These are phyloP conservation scores for Oligophagozyma castellii DNA, from an alignment of 1,139 yeast species.

Conservation along the genomic window DNA sequence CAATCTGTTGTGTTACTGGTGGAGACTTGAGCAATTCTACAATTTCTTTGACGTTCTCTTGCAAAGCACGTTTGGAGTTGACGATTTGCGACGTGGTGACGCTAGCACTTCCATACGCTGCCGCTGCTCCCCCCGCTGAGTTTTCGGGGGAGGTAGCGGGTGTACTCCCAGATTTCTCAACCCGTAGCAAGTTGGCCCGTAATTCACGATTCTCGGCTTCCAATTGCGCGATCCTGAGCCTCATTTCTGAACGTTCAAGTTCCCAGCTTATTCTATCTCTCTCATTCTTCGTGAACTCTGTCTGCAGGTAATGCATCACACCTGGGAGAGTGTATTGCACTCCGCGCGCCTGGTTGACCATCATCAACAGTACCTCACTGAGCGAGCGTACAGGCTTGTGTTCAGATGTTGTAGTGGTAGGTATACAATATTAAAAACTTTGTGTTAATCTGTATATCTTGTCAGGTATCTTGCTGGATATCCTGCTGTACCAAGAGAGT, in stretches of 20 bases:
- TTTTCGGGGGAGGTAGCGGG: neutral
- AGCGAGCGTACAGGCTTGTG: too few species aligned
- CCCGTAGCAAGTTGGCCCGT: conserved; percentile 29
- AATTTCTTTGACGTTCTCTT: conserved; percentile 25
- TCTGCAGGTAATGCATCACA: conserved; percentile 43
- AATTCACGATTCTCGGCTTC: conserved; percentile 49
- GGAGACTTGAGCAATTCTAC: conserved; percentile 23
- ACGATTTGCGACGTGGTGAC: conserved; percentile 7
- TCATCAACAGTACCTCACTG: too few species aligned
- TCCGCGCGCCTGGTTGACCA: too few species aligned
- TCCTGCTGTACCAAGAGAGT: too few species aligned
- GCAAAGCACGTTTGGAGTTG: conserved; percentile 18
- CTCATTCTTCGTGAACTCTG: conserved; percentile 43
- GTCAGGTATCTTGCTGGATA: too few species aligned
- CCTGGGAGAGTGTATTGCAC: conserved; percentile 28
- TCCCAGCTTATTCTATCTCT: conserved; percentile 45
- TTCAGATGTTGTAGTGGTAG: too few species aligned
- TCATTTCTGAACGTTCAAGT: conserved; percentile 40
- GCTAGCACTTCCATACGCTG: neutral
- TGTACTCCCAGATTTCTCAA: neutral
- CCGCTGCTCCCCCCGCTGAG: neutral
- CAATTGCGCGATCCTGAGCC: conserved; percentile 46
- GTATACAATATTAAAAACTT: too few species aligned
- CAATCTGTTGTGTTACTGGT: conserved; percentile 15
- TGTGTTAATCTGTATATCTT: too few species aligned